These are phyloP conservation scores for Pseudogymnoascus sp. DNA, from an alignment of 2,329 filamentous ascomycete species.

Conservation along the genomic window DNA sequence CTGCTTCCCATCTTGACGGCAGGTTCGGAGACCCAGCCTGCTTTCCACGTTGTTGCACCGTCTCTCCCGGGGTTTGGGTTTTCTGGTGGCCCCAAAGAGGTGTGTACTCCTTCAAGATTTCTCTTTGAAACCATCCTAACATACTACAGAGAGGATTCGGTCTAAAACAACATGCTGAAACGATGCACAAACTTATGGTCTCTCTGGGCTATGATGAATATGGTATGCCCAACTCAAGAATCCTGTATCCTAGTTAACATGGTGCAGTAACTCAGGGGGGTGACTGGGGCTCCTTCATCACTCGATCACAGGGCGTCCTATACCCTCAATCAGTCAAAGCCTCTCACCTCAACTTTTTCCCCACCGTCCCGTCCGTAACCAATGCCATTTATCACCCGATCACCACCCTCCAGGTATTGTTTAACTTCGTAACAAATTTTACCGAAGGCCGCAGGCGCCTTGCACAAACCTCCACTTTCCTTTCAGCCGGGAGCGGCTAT, in stretches of 20 bases:
- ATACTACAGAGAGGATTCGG: conserved; percentile 46
- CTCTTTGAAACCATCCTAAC: background rate
- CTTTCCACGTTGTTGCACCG: conserved; percentile 50
- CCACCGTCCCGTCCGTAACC: background rate
- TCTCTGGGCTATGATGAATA: conserved; percentile 58
- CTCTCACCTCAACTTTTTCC: conserved; percentile 37
- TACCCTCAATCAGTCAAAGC: conserved; percentile 52
- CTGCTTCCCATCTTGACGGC: conserved; percentile 39
- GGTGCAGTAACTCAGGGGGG: conserved; percentile 50
- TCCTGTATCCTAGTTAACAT: conserved; percentile 1
- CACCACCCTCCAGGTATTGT: conserved; percentile 3
- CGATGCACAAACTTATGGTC: conserved; percentile 60
- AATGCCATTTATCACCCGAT: conserved; percentile 3
- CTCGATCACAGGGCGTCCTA: conserved; percentile 49
- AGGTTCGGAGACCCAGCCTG: conserved; percentile 30
- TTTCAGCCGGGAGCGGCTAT: conserved; percentile 35
- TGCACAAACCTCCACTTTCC: conserved; percentile 23
- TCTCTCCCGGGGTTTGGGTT: conserved; percentile 49
- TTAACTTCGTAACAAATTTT: background rate
- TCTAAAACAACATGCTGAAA: conserved; percentile 54
- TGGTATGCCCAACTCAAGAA: conserved; percentile 12
- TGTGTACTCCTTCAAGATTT: background rate
- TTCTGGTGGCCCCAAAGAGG: conserved; percentile 28
- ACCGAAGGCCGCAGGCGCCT: background rate
- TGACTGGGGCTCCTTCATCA: conserved; percentile 64